These are phyloP conservation scores for Ophiocordyceps camponoti-floridani DNA, from an alignment of 2,329 filamentous ascomycete species.

Conservation along the genomic window DNA sequence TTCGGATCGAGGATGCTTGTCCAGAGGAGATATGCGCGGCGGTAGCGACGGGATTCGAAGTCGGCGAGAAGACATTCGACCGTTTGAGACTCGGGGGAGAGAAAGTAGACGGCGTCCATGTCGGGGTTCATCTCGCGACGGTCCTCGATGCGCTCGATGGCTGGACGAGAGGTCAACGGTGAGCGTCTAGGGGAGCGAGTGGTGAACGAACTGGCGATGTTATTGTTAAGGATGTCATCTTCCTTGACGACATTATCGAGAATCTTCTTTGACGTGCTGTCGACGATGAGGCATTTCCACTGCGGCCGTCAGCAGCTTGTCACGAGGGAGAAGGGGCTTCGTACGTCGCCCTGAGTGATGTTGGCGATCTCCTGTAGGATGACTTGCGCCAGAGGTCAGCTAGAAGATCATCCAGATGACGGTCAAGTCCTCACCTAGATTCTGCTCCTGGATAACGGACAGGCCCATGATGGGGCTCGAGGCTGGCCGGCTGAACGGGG, in stretches of 20 bases:
- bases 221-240: constrained; percentile 93
- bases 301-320: constrained; percentile 16
- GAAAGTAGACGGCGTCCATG: constrained; percentile 88
- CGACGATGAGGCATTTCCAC: constrained; percentile 95
- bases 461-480: constrained; percentile 49
- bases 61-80: constrained; percentile 91
- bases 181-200: neutral
- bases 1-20: constrained; percentile 54
- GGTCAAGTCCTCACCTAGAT: constrained; percentile 23
- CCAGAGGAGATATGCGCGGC: constrained; percentile 69
- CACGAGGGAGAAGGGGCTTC: constrained; percentile 8
- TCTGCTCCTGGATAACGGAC: constrained; percentile 74
- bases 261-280: constrained; percentile 67
- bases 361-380: constrained; percentile 41
- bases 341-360: constrained; percentile 67
- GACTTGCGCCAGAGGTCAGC: constrained; percentile 7
- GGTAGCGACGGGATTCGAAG: constrained; percentile 70
- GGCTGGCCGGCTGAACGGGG: constrained; percentile 5
- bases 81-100: constrained; percentile 72
- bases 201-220: constrained; percentile 64
- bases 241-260: constrained; percentile 83
- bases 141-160: constrained; percentile 88
- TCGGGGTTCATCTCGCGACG: constrained; percentile 64
- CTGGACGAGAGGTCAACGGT: constrained; percentile 23
- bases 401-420: neutral